These are phyloP conservation scores for Coemansia sp. DNA, from an alignment of 192 early-diverging fungal species.

Conservation along the genomic window DNA sequence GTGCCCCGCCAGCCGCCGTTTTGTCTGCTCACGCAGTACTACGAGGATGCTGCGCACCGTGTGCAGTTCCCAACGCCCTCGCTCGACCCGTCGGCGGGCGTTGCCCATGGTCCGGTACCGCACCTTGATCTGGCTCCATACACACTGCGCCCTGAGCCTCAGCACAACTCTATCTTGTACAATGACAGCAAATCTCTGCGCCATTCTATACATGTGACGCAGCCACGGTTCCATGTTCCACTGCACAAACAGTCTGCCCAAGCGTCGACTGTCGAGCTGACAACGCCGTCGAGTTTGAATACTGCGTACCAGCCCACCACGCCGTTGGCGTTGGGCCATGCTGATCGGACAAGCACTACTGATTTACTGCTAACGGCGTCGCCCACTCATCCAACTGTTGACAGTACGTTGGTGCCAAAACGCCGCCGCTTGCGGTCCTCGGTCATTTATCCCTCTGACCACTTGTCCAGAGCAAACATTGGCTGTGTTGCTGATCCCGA, in stretches of 20 bases:
- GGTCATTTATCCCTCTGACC: too few relatives aligned
- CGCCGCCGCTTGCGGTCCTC: too few relatives aligned
- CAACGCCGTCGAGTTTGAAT: slow-evolving; percentile 29
- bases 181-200: neutral
- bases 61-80: slow-evolving; percentile 5
- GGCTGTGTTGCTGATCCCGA: too few relatives aligned
- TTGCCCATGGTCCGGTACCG: slow-evolving; percentile 2
- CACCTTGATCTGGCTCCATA: slow-evolving; percentile 10
- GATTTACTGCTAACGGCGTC: too few relatives aligned
- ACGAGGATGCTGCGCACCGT: slow-evolving; percentile 16
- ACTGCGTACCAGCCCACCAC: slow-evolving; percentile 8
- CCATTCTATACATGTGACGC: neutral
- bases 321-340: neutral
- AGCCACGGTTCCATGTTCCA: neutral
- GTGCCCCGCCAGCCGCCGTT: neutral
- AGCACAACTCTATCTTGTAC: neutral
- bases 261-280: slow-evolving; percentile 5
- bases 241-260: neutral
- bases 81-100: slow-evolving; percentile 3
- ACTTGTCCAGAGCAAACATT: too few relatives aligned
- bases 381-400: too few relatives aligned
- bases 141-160: neutral
- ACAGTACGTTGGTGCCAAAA: too few relatives aligned
- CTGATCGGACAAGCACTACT: too few relatives aligned
- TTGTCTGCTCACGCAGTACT: slow-evolving; percentile 22